Base-by-base conservation (phyloP, 768 basidiomycete species). In the Kwoniella dejecticola region DNA sequence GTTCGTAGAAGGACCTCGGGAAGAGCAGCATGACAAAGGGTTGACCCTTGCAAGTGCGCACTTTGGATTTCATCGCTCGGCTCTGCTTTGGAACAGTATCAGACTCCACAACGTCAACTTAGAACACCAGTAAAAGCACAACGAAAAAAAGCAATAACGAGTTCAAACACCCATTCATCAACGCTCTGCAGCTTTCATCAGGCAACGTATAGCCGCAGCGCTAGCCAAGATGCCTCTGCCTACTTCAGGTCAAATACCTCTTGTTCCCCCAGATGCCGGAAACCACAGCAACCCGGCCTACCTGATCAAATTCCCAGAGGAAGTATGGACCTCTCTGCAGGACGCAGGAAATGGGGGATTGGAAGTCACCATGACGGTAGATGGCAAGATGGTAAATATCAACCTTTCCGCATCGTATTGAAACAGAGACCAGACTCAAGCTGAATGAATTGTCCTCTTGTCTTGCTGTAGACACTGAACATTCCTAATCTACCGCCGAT, bases 221-320 rank as follows among this genome's bases (percentile, higher is more conserved):
- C n/a, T n/a, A 42, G 17, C 13, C 33, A 52, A 5, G 19, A 60
- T 60, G 59, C 41, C 59, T 11, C 50, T 57, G 2, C 54, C 61
- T 12, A 40, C 55, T 19, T 42, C 47, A 30, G 61, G 61, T 1
- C 21, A 48, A 10, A 50, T 62, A 13, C 53, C 61, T 7, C 30
- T 63, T 0, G 52, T 53, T 29, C n/a, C 29, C 0, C 38, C 59
- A 8, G 41, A 40, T 27, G n/a, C 41, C 19, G 41, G 15, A 31
- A 29, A 40, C n/a, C 62, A 13, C 11, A 15, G 57, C 24, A 58
- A 59, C 11, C 58, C 66, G 5, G 72, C 72, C 13, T 74, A 50
- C 38, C 60, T 71, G 27, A 53, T 74, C 41, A 55, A 60, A 26
- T 66, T 71, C 42, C 63, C 69, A 26, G 63, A 70, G 44, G 67